Evolutionary conservation across 352 stramenopile genomes (phyloP), one percentile per base, ranked within the genome.

Genomic region (Saprolegnia parasitica): DNA sequence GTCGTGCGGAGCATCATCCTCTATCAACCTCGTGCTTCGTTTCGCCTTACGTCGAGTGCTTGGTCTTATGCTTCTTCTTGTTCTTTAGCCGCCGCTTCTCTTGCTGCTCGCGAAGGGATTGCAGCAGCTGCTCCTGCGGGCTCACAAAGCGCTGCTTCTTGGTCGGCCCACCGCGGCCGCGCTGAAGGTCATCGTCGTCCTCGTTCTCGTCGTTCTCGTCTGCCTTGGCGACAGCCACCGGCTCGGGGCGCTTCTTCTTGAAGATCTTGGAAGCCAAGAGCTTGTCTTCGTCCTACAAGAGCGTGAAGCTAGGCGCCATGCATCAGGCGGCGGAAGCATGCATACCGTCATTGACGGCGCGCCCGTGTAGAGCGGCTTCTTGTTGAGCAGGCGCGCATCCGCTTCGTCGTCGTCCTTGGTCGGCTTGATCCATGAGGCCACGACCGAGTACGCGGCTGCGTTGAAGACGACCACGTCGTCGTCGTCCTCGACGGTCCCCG

Each of bases 401-500:
- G 35, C 63, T n/a, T 49, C 47, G 16, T 63, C 63, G n/a, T 70
- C 63, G 40, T 62, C 46, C 13, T 26, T 58, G 11, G 49, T 29
- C 13, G 13, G 15, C 63, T 70, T 70, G 20, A 70, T 49, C 63
- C 63, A 70, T 0, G 63, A 61, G 10, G 50, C 54, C 39, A 70
- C 63, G 20, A 70, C 63, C n/a, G 49, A 60, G 39, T 70, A 70
- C 47, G 63, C 63, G n/a, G 21, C 15, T 21, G 63, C 8, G 26
- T 70, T 63, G 54, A 70, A 70, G 16, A 70, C 63, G 29, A 70
- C 63, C 45, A 29, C 50, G 16, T 70, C 63, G 21, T 70, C 50
- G n/a, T 70, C 63, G 32, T 60, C 46, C 42, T 46, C 54, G 50
- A 18, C 63, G 39, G 46, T 24, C 23, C 18, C 23, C n/a, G 24